Evolutionary conservation across 2,329 filamentous ascomycete species (phyloP).

Genomic region (Leptographium flavum): DNA sequence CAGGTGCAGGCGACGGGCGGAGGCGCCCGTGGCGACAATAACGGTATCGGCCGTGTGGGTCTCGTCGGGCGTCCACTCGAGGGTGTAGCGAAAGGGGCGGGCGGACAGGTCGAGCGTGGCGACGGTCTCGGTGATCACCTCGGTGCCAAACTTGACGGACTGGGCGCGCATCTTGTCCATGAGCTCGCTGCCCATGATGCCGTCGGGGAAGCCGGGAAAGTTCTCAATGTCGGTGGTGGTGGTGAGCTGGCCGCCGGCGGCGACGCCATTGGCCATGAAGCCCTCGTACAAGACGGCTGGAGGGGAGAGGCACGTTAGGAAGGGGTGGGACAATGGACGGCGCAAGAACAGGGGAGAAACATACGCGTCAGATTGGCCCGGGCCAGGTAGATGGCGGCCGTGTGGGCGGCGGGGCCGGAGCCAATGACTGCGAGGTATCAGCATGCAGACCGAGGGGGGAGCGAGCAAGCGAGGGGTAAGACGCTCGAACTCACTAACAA

Average conservation of each 20-base stretch:
- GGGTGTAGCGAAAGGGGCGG: slow-evolving; percentile 85
- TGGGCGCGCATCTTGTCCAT: slow-evolving; percentile 96
- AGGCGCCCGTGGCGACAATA: slow-evolving; percentile 92
- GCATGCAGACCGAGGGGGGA: slow-evolving; percentile 9
- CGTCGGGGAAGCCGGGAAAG: slow-evolving; percentile 86
- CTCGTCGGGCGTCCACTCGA: slow-evolving; percentile 73
- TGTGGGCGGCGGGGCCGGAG: slow-evolving; percentile 95
- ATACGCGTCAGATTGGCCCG: slow-evolving; percentile 79
- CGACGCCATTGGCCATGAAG: slow-evolving; percentile 93
- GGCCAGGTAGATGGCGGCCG: slow-evolving; percentile 88
- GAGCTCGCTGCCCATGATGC: slow-evolving; percentile 72
- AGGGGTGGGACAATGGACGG: neutral
- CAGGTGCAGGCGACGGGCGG: slow-evolving; percentile 69
- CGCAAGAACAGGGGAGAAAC: neutral
- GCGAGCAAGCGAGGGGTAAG: slow-evolving; percentile 5
- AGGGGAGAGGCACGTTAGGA: neutral
- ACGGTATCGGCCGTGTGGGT: slow-evolving; percentile 81
- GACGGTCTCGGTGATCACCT: slow-evolving; percentile 88
- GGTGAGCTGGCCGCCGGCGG: slow-evolving; percentile 89
- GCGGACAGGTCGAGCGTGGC: slow-evolving; percentile 70
- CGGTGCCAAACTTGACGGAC: slow-evolving; percentile 81
- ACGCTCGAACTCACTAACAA: slow-evolving; percentile 79
- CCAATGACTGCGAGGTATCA: slow-evolving; percentile 48
- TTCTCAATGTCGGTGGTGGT: slow-evolving; percentile 98
- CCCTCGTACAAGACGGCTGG: slow-evolving; percentile 85